phyloP scores from a whole-genome alignment of 108 stramenopile genomes.

The Stephanodiscus minutulus region DNA sequence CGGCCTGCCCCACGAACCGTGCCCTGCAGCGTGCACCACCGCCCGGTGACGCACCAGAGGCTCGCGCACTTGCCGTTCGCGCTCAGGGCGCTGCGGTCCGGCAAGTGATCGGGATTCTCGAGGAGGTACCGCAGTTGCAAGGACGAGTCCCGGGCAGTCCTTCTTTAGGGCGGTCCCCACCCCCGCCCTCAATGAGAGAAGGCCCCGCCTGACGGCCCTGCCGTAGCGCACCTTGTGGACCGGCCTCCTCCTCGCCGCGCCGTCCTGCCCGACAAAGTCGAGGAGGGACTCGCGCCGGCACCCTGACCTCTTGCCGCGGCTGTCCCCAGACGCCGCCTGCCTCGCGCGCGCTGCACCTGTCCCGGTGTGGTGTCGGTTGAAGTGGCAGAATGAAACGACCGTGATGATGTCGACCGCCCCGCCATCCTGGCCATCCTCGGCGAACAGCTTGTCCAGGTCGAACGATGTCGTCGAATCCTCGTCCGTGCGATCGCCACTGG shows the following conservation, averaged over 20 bases:
- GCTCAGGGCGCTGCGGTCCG: slow-evolving; percentile 41
- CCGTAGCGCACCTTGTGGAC: slow-evolving; percentile 47
- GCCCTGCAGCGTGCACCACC: slow-evolving; percentile 55
- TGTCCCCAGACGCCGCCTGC: slow-evolving; percentile 20
- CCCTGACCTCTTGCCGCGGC: slow-evolving; percentile 35
- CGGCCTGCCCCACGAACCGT: slow-evolving; percentile 55
- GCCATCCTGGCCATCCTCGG: slow-evolving; percentile 13
- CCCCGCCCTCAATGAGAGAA: slow-evolving; percentile 34
- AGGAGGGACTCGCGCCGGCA: slow-evolving; percentile 30
- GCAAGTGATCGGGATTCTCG: slow-evolving; percentile 48
- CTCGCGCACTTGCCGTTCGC: slow-evolving; percentile 60
- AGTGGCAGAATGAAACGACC: slow-evolving; percentile 53
- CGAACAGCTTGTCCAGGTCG: slow-evolving; percentile 29
- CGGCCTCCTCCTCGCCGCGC: slow-evolving; percentile 34
- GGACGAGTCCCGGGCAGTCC: slow-evolving; percentile 40
- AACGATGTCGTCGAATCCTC: slow-evolving; percentile 10
- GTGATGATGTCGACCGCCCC: slow-evolving; percentile 36
- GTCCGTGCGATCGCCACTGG: not conserved
- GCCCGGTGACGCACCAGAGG: slow-evolving; percentile 52
- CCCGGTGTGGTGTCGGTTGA: slow-evolving; percentile 31
- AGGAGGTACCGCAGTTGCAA: slow-evolving; percentile 46
- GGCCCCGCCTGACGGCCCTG: slow-evolving; percentile 30
- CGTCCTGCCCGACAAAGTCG: slow-evolving; percentile 41
- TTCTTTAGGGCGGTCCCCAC: slow-evolving; percentile 48
- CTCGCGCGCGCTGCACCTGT: slow-evolving; percentile 27